phyloP scores from a whole-genome alignment of 164 flowering plant species.

The Liriodendron chinense region DNA sequence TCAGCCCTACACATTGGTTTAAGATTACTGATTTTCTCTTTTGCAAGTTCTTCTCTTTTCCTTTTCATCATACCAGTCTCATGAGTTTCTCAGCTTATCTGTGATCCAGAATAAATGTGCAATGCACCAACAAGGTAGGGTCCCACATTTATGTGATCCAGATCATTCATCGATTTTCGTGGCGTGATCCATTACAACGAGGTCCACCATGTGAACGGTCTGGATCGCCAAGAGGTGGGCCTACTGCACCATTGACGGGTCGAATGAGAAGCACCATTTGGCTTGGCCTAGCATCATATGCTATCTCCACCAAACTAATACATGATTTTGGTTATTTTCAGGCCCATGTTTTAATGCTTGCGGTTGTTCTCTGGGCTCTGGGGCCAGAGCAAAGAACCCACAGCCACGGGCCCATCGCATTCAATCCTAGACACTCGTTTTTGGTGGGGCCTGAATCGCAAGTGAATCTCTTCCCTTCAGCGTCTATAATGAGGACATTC shows the following conservation, averaged over 20 bases:
- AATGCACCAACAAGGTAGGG: neutral
- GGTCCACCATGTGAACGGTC: neutral
- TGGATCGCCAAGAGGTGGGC: neutral
- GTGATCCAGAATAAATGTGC: too few relatives aligned
- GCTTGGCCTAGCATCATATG: too few relatives aligned
- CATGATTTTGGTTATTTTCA: conserved; percentile 9
- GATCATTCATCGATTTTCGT: neutral
- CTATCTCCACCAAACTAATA: neutral
- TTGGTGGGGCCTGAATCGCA: conserved; percentile 25
- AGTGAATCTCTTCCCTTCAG: neutral
- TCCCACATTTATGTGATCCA: neutral
- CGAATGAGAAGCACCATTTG: neutral
- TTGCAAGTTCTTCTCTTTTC: too few relatives aligned
- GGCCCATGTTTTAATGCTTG: conserved; percentile 30
- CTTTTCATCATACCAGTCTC: too few relatives aligned
- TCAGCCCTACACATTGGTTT: too few relatives aligned
- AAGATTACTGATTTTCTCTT: too few relatives aligned
- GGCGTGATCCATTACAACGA: neutral
- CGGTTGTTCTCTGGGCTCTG: conserved; percentile 30
- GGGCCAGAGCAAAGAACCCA: conserved; percentile 27
- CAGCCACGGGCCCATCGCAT: neutral
- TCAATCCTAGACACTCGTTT: conserved; percentile 29
- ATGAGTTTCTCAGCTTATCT: too few relatives aligned
- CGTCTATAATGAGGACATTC: neutral
- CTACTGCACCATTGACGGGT: neutral